These are phyloP conservation scores for Centrapalus pauciflorus DNA, from an alignment of 129 eudicot species.

Conservation along the genomic window DNA sequence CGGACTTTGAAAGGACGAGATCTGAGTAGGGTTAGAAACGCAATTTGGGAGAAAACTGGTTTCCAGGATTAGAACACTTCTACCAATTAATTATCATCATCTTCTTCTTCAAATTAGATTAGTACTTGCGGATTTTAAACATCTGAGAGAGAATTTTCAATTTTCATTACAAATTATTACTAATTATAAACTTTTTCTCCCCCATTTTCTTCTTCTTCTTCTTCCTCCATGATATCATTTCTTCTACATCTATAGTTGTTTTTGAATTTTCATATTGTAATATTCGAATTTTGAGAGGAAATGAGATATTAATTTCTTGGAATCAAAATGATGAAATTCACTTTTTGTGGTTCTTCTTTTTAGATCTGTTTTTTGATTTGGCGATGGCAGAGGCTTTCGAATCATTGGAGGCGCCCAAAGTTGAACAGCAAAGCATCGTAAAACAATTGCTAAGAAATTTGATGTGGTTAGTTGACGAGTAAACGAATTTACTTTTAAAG, in stretches of 20 bases:
- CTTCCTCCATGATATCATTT: neutral
- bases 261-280: conserved; percentile 12
- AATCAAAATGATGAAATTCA: neutral
- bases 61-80: conserved; percentile 50
- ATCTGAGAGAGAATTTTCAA: conserved; percentile 18
- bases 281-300: conserved; percentile 15
- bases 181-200: neutral
- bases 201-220: neutral
- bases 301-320: neutral
- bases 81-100: neutral
- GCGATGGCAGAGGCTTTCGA: neutral
- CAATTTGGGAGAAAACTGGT: conserved; percentile 88
- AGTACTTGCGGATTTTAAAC: conserved; percentile 19
- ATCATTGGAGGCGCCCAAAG: conserved; percentile 23
- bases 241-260: neutral
- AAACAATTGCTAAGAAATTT: neutral
- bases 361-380: neutral
- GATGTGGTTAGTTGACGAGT: neutral
- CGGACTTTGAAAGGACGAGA: conserved; percentile 82
- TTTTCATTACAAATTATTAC: conserved; percentile 6
- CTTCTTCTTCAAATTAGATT: neutral
- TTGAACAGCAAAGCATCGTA: conserved; percentile 11
- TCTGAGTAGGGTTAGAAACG: conserved; percentile 77
- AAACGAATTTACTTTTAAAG: neutral
- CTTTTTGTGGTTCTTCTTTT: neutral